Evolutionary conservation across 352 stramenopile genomes (phyloP).

Genomic region (Phytopythium montanum): DNA sequence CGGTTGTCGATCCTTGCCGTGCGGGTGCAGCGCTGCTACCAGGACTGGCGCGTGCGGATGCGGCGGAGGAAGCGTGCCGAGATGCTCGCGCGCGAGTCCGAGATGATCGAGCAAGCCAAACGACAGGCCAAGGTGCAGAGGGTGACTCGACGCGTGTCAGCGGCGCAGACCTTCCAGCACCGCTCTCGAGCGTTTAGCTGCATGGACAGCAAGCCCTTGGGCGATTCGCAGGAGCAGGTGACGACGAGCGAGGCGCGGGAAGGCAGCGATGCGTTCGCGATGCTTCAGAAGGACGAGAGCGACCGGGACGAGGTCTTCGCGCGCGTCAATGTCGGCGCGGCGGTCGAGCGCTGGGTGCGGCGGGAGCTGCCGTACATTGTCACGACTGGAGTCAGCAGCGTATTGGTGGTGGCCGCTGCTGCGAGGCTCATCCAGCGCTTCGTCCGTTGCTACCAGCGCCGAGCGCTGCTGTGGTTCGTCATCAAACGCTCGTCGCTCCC

Average conservation of each 20-base stretch:
- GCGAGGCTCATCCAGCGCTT: constrained; percentile 28
- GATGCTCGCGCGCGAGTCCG: constrained; percentile 28
- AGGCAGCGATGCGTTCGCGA: neutral
- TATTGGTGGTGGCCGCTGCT: constrained; percentile 21
- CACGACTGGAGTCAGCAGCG: constrained; percentile 18
- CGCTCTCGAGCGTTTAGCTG: neutral
- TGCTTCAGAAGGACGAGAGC: neutral
- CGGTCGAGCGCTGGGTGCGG: constrained; percentile 29
- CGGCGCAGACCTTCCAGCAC: neutral
- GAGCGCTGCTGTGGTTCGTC: constrained; percentile 19
- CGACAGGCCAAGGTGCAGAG: neutral
- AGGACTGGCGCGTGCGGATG: constrained; percentile 22
- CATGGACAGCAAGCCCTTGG: neutral
- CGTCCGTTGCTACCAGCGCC: constrained; percentile 16
- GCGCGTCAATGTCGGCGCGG: constrained; percentile 12
- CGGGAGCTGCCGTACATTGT: constrained; percentile 38
- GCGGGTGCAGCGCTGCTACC: constrained; percentile 30
- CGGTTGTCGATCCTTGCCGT: constrained; percentile 23
- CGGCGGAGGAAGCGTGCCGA: constrained; percentile 19
- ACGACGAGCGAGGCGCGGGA: neutral
- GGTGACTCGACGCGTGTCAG: neutral
- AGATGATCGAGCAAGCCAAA: constrained; percentile 29
- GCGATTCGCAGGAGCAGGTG: neutral
- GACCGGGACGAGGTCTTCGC: neutral
- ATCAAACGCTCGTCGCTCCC: constrained; percentile 10